A percentile compares a stretch with the other conserved stretches of the same genome.
Conservation (phyloP, 1,284 basidiomycete genomes). For the Prillingera fragicola region DNA sequence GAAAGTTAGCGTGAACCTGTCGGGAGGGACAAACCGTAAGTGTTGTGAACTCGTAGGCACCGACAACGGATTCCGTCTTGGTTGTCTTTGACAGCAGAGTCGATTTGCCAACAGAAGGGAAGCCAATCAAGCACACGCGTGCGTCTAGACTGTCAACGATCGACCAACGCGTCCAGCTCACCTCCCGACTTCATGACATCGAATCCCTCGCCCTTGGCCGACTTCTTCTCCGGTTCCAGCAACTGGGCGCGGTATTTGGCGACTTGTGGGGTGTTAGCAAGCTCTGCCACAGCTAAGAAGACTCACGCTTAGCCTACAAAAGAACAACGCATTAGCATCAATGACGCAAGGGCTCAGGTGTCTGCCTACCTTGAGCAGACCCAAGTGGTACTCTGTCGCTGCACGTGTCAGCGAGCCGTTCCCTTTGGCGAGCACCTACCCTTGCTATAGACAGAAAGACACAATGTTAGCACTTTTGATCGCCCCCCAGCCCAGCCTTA, state of each 20-base stretch:
- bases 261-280: slow-evolving; percentile 42
- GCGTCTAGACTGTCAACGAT: slow-evolving; percentile 57
- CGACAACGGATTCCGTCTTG: slow-evolving; percentile 78
- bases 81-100: slow-evolving; percentile 89
- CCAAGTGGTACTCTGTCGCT: slow-evolving; percentile 85
- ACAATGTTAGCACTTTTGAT: neutral
- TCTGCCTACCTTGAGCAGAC: slow-evolving; percentile 36
- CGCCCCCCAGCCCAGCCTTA: neutral
- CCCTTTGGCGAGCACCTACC: slow-evolving; percentile 11
- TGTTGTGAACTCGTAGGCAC: slow-evolving; percentile 95
- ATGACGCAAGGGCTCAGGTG: neutral
- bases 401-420: slow-evolving; percentile 8
- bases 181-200: slow-evolving; percentile 87
- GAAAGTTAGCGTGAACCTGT: slow-evolving; percentile 2
- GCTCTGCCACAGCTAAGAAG: neutral
- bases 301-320: slow-evolving; percentile 37
- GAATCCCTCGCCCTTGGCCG: slow-evolving; percentile 78
- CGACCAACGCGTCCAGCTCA: slow-evolving; percentile 14
- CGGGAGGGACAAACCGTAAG: slow-evolving; percentile 58
- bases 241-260: slow-evolving; percentile 86
- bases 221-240: slow-evolving; percentile 72
- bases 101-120: slow-evolving; percentile 93
- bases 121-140: slow-evolving; percentile 86
- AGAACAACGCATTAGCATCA: neutral
- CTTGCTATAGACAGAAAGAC: slow-evolving; percentile 13